Base-by-base conservation (phyloP, 129 eudicot genomes). In the Flaveria trinervia region DNA sequence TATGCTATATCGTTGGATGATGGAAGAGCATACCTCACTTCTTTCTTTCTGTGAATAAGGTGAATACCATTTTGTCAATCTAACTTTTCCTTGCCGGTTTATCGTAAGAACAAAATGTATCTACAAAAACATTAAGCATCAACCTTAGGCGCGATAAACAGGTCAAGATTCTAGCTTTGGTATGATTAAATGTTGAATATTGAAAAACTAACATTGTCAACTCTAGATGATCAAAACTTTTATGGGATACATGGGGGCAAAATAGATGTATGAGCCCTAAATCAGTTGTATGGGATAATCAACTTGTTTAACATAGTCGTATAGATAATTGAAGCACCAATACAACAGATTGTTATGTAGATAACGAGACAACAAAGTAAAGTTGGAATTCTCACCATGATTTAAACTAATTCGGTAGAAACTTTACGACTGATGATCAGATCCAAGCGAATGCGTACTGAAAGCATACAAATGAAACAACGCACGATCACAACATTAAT, bases 21-120 rank as follows among this genome's bases (percentile, higher is more conserved):
- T 17, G 51, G 13, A 44, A 36, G 41, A 36, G 41, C 43, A 61
- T 86, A 92, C 96, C 98, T 93, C 88, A 13, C 84, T 84, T 83
- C 98, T 80, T 84, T 93, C 98, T 85, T 88, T 93, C 73, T 93
- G 96, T 41, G 95, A 20, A 79, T 90, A 90, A 72, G 98, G 98
- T 72, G 98, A 93, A 81, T 93, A 93, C 96, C 98, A 93, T 75
- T 93, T 93, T 60, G 95, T 93, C 78, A 93, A 75, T 85, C 98
- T 85, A 57, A 93, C 98, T 83, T 90, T 93, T 68, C 98, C 98
- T 77, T 93, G 98, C 45, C 98, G 84, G 84, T 87, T 90, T 56
- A 93, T 85, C 17, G 89, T 75, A 55, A 93, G 86, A 77, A 93
- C 96, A 54, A 87, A 91, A 79, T 89, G 96, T 81, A 89, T 87